These are phyloP conservation scores for Starmerella sp. DNA, from an alignment of 805 yeast genomes.

Conservation along the genomic window DNA sequence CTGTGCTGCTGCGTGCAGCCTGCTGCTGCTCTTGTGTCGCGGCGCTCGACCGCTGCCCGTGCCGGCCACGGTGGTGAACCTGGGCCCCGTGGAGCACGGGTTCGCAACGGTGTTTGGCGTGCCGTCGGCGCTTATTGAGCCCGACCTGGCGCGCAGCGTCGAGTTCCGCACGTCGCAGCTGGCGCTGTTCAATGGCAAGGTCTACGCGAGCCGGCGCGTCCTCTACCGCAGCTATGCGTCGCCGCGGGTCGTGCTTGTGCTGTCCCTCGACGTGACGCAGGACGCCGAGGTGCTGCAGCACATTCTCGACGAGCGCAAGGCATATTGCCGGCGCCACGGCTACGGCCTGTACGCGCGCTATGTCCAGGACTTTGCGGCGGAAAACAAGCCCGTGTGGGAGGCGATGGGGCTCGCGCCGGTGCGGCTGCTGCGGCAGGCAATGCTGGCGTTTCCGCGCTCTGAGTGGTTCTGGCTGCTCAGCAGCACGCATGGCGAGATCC, in stretches of 20 bases:
- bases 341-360: conserved; percentile 75
- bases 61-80: neutral
- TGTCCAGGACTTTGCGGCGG: conserved; percentile 57
- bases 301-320: conserved; percentile 69
- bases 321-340: conserved; percentile 62
- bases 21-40: neutral
- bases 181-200: conserved; percentile 20
- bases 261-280: conserved; percentile 64
- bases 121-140: conserved; percentile 20
- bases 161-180: conserved; percentile 25
- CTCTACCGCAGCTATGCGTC: conserved; percentile 13
- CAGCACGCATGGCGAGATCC: conserved; percentile 41
- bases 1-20: neutral
- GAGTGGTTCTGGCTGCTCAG: conserved; percentile 77
- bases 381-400: conserved; percentile 22
- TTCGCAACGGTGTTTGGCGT: neutral
- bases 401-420: conserved; percentile 44
- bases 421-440: conserved; percentile 63
- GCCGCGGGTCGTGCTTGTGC: conserved; percentile 49
- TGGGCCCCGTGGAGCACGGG: neutral
- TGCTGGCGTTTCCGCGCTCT: conserved; percentile 76
- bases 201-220: conserved; percentile 21
- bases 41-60: neutral
- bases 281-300: conserved; percentile 47
- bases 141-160: conserved; percentile 21